Conservation (phyloP, 2,329 filamentous ascomycete genomes). For the Ascocoryne sarcoides region DNA sequence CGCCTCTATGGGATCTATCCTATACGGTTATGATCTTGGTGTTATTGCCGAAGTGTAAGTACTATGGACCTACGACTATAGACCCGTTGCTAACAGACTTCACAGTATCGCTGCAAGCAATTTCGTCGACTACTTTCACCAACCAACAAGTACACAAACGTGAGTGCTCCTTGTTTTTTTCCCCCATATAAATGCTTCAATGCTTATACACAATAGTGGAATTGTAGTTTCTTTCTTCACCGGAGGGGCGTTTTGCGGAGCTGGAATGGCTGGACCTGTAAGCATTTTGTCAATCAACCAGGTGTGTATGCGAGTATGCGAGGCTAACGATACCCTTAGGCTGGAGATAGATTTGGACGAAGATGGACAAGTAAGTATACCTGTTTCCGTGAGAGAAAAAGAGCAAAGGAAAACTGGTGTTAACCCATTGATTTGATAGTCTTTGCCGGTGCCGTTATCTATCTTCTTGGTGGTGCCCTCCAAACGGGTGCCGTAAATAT, state of each 20-base stretch:
- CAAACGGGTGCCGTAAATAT: slow-evolving; percentile 58
- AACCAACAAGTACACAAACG: slow-evolving; percentile 24
- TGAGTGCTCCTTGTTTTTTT: slow-evolving; percentile 7
- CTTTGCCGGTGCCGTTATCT: slow-evolving; percentile 59
- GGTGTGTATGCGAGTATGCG: too few relatives aligned
- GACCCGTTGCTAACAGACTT: background rate
- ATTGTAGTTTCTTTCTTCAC: slow-evolving; percentile 73
- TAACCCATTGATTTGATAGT: slow-evolving; percentile 31
- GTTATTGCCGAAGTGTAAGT: slow-evolving; percentile 19
- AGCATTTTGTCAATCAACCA: too few relatives aligned
- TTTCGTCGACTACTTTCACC: slow-evolving; percentile 34
- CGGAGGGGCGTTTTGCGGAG: slow-evolving; percentile 47
- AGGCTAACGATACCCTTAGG: slow-evolving; percentile 2
- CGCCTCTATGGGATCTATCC: slow-evolving; percentile 45
- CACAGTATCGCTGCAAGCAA: slow-evolving; percentile 38
- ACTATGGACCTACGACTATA: background rate
- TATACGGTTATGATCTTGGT: slow-evolving; percentile 38
- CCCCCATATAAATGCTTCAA: too few relatives aligned
- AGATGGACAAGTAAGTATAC: slow-evolving; percentile 46
- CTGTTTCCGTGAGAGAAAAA: too few relatives aligned
- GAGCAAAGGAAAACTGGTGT: too few relatives aligned
- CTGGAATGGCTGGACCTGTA: slow-evolving; percentile 39
- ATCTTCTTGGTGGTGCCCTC: slow-evolving; percentile 61
- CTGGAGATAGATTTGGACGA: slow-evolving; percentile 57
- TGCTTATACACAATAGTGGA: slow-evolving; percentile 38